These are phyloP conservation scores for Vitis cinerea DNA, from an alignment of 164 flowering plant species.

Conservation along the genomic window DNA sequence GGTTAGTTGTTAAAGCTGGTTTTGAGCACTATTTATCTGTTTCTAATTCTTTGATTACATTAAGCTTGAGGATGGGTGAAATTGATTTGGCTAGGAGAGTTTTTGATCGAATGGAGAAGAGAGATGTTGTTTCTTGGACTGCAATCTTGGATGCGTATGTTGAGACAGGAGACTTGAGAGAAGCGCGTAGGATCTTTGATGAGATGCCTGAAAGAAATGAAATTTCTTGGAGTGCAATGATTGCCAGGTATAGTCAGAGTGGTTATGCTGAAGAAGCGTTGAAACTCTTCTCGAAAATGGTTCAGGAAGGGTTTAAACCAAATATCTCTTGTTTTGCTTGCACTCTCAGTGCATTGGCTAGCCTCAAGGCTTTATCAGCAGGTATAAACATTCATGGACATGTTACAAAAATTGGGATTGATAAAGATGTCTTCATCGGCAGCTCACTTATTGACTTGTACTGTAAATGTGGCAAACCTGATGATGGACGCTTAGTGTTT, in stretches of 20 bases:
- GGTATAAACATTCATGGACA: slow-evolving; percentile 39
- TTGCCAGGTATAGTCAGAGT: slow-evolving; percentile 44
- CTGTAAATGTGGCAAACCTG: slow-evolving; percentile 46
- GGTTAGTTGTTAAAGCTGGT: slow-evolving; percentile 49
- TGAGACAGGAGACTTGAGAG: slow-evolving; percentile 30
- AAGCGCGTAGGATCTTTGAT: slow-evolving; percentile 41
- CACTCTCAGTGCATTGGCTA: slow-evolving; percentile 32
- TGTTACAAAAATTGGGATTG: slow-evolving; percentile 41
- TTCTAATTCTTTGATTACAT: slow-evolving; percentile 51
- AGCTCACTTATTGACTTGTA: slow-evolving; percentile 61
- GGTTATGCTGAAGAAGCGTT: slow-evolving; percentile 38
- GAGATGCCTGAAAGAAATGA: slow-evolving; percentile 51
- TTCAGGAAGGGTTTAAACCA: slow-evolving; percentile 25
- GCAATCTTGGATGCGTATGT: slow-evolving; percentile 40
- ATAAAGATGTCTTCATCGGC: slow-evolving; percentile 36
- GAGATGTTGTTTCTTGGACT: slow-evolving; percentile 52
- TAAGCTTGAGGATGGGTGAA: slow-evolving; percentile 46
- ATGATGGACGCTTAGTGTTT: slow-evolving; percentile 44
- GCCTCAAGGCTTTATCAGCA: slow-evolving; percentile 18
- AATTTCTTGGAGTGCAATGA: slow-evolving; percentile 56
- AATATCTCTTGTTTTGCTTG: slow-evolving; percentile 33
- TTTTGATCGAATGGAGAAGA: slow-evolving; percentile 46
- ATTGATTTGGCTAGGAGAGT: slow-evolving; percentile 39
- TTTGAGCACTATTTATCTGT: slow-evolving; percentile 41
- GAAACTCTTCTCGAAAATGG: slow-evolving; percentile 36